Evolutionary conservation across 2,329 filamentous ascomycete genomes (phyloP).

Genomic region (Neonectria punicea): DNA sequence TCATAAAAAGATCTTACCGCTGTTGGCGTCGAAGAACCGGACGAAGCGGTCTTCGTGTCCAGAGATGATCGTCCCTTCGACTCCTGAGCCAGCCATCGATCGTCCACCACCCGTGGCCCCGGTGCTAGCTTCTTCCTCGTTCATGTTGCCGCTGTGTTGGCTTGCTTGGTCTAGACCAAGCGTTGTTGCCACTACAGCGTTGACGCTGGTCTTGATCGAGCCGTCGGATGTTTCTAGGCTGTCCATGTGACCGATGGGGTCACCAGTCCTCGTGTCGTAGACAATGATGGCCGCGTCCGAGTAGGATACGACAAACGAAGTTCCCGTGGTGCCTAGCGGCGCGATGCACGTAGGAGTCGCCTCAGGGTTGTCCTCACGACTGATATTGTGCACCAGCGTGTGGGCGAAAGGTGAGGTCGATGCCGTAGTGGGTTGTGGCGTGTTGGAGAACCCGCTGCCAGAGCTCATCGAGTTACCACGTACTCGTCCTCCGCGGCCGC

Average conservation of each 20-base stretch:
- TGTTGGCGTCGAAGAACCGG: slow-evolving; percentile 98
- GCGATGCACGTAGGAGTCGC: slow-evolving; percentile 91
- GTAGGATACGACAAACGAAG: slow-evolving; percentile 93
- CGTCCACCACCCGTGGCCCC: slow-evolving; percentile 80
- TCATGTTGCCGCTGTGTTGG: slow-evolving; percentile 66
- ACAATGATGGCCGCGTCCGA: slow-evolving; percentile 90
- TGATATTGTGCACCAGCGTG: slow-evolving; percentile 88
- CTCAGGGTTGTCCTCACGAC: slow-evolving; percentile 70
- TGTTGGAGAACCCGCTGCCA: slow-evolving; percentile 89
- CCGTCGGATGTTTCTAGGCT: slow-evolving; percentile 94
- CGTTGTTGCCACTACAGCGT: slow-evolving; percentile 89
- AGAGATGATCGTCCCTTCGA: slow-evolving; percentile 94
- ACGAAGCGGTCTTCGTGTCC: slow-evolving; percentile 97
- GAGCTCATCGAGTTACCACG: slow-evolving; percentile 94
- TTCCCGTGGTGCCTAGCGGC: slow-evolving; percentile 83
- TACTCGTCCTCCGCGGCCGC: slow-evolving; percentile 74
- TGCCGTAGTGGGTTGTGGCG: slow-evolving; percentile 87
- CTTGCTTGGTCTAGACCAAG: slow-evolving; percentile 77
- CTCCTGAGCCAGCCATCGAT: slow-evolving; percentile 75
- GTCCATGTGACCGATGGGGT: slow-evolving; percentile 92
- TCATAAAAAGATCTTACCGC: slow-evolving; percentile 72
- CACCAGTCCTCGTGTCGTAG: slow-evolving; percentile 91
- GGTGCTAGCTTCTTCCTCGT: slow-evolving; percentile 78
- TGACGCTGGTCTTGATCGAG: slow-evolving; percentile 82
- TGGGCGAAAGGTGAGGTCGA: slow-evolving; percentile 88